A percentile compares a stretch with the other conserved stretches of the same genome.
These are phyloP conservation scores for Ophiocordyceps sinensis DNA, from an alignment of 2,329 filamentous ascomycete genomes.

Conservation along the genomic window DNA sequence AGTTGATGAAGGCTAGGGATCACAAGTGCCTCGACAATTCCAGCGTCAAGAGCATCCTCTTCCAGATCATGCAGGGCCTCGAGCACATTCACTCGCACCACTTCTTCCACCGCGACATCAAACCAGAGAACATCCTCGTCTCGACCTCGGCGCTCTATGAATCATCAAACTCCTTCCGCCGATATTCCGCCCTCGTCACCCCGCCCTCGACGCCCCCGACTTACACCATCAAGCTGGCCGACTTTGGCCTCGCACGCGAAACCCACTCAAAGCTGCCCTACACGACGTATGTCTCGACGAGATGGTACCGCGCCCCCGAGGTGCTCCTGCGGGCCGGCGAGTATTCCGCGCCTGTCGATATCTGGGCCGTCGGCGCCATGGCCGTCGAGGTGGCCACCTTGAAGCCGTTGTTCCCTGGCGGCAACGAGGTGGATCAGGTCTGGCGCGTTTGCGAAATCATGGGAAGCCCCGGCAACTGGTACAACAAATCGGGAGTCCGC, in stretches of 20 bases:
- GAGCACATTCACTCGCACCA: constrained; percentile 95
- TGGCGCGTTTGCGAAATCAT: constrained; percentile 99
- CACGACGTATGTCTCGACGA: constrained; percentile 94
- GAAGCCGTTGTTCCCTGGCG: constrained; percentile 92
- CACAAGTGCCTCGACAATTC: constrained; percentile 83
- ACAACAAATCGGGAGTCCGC: constrained; percentile 73
- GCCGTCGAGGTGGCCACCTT: constrained; percentile 93
- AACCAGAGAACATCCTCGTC: constrained; percentile 96
- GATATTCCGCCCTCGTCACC: constrained; percentile 87
- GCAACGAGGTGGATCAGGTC: constrained; percentile 97
- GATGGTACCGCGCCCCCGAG: constrained; percentile 96
- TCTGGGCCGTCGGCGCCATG: constrained; percentile 98
- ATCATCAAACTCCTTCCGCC: constrained; percentile 68
- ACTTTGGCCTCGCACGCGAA: constrained; percentile 94
- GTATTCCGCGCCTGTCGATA: constrained; percentile 94
- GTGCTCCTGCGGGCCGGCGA: constrained; percentile 87
- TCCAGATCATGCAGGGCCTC: constrained; percentile 88
- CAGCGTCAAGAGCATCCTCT: constrained; percentile 95
- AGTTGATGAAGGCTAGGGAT: constrained; percentile 95
- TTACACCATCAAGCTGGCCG: constrained; percentile 96
- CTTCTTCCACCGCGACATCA: constrained; percentile 98
- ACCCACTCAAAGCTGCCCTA: constrained; percentile 94
- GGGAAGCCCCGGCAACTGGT: constrained; percentile 97
- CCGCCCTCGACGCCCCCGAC: constrained; percentile 85
- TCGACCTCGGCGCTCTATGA: constrained; percentile 81